phyloP scores from a whole-genome alignment of 805 yeast genomes.

The Saccharomyces kudriavzevii region DNA sequence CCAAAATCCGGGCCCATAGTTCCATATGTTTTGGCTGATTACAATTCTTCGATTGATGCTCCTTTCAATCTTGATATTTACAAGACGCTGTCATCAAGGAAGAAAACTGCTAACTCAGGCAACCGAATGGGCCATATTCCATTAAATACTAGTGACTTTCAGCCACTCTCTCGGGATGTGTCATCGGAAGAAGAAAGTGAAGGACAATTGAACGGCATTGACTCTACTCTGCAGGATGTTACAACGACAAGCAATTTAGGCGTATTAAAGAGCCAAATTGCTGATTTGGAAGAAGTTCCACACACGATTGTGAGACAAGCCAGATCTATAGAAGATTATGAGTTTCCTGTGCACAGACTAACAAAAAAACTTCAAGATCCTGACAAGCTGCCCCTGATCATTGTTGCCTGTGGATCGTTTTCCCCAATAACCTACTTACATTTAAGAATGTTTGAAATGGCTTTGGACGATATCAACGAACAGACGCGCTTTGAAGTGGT shows the following conservation, averaged over 20 bases:
- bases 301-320: constrained; percentile 90
- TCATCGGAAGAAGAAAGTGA: constrained; percentile 39
- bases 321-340: constrained; percentile 53
- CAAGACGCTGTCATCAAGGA: constrained; percentile 1
- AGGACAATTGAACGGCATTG: constrained; percentile 1
- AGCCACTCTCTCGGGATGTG: constrained; percentile 41
- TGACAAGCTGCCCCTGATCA: constrained; percentile 77
- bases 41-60: constrained; percentile 62
- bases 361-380: constrained; percentile 62
- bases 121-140: constrained; percentile 34
- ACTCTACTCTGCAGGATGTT: neutral
- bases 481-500: constrained; percentile 89
- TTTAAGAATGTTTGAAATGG: constrained; percentile 98
- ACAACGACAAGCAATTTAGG: constrained; percentile 14
- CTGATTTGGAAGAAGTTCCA: constrained; percentile 95
- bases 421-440: constrained; percentile 93
- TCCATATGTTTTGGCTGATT: constrained; percentile 70
- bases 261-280: constrained; percentile 53
- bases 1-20: constrained; percentile 73
- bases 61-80: constrained; percentile 33
- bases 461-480: constrained; percentile 84
- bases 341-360: constrained; percentile 82
- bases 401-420: constrained; percentile 96
- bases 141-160: constrained; percentile 49
- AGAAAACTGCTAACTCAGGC: constrained; percentile 1